Evolutionary conservation across 257 asterid species (phyloP).

Genomic region (Hygrophila difformis): DNA sequence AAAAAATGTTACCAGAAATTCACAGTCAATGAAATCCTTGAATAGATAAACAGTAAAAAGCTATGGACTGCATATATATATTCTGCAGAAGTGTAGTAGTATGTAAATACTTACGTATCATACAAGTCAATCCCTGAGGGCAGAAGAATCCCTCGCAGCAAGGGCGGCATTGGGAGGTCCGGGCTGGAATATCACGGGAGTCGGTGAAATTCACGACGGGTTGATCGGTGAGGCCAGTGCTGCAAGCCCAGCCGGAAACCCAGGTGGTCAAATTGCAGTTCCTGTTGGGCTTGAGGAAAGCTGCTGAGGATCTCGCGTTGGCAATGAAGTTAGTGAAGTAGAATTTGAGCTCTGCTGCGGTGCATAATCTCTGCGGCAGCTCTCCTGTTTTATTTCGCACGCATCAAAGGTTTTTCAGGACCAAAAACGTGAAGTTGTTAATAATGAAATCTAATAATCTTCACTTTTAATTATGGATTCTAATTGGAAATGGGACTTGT

Average conservation of each 20-base stretch:
- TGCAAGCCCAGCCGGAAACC: conserved; percentile 92
- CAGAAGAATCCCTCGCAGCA: conserved; percentile 97
- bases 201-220: conserved; percentile 27
- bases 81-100: no score
- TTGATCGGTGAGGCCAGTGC: conserved; percentile 26
- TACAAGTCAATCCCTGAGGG: conserved; percentile 95
- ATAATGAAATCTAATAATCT: no score
- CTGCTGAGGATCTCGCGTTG: conserved; percentile 16
- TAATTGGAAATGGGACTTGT: no score
- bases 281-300: conserved; percentile 48
- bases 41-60: no score
- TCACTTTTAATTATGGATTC: no score
- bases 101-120: conserved; percentile 79
- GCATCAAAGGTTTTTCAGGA: no score
- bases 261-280: conserved; percentile 74
- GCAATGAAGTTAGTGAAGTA: conserved; percentile 66
- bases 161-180: conserved; percentile 58
- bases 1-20: no score
- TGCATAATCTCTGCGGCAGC: conserved; percentile 62
- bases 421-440: no score
- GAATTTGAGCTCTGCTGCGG: conserved; percentile 66
- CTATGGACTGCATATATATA: no score
- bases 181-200: conserved; percentile 43
- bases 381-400: conserved; percentile 46
- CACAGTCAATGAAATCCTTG: no score